Base-by-base conservation (phyloP, 208 protist genomes). In the Porcisia hertigi region DNA sequence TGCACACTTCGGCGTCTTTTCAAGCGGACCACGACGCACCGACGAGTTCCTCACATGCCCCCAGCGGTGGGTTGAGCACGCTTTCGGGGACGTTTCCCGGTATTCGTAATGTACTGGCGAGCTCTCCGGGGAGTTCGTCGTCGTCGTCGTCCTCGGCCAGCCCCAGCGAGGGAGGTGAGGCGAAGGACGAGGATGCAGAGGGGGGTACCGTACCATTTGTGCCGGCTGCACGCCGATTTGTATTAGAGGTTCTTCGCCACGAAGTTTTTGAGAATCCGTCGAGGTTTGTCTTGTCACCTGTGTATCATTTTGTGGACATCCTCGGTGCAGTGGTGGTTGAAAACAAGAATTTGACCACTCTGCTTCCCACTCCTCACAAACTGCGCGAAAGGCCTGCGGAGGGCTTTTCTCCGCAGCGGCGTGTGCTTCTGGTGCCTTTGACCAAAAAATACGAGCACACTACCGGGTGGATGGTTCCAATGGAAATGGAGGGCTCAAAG, bases 391-490 rank as follows among this genome's bases (percentile, higher is more conserved):
- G 64, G 5, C 83, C 89, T 0, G 45, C 53, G 16, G 79, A 69
- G 16, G 90, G 92, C 57, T 90, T 94, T 72, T 66, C 81, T 0
- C 75, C 73, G 2, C 81, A 75, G 25, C 85, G 82, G 8, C 88
- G 90, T 39, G 91, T 97, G 1, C 76, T 97, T 25, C 81, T 97
- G 30, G 79, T 95, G 67, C 83, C 93, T 34, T 79, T 97, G 53
- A 82, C 86, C 16, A 63, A 81, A 39, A 11, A 73, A 70, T 94
- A 93, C 70, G 77, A 76, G 43, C 88, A 94, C 73, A 87, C 74
- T 1, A 76, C 75, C 30, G 90, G 93, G 45, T 97, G 93, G 91
- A 90, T 97, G 88, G 52, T 81, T 52, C 88, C 90, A 12, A 76
- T 88, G 60, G 81, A 85, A 47, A 59, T 93, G 49, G 93, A 95